Base-by-base conservation (phyloP, 2,329 filamentous ascomycete species). In the Fusarium buharicum region DNA sequence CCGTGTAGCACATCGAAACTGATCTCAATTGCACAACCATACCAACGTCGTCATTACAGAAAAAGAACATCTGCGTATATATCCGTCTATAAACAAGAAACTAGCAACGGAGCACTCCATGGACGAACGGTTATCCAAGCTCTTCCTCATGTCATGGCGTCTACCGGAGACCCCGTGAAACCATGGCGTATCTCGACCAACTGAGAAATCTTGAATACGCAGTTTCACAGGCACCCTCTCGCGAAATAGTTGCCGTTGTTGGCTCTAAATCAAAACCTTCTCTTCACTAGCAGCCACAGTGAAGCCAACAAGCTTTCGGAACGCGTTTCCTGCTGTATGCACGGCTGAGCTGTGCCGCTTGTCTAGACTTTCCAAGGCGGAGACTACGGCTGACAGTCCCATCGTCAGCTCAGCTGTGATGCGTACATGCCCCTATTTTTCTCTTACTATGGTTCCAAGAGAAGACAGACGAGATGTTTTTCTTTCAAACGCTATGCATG, bases 291-390 rank as follows among this genome's bases (percentile, higher is more conserved):
- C 60, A 63, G 49, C 60, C 59, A 51, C 60, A 59, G 33, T 50
- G 18, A 64, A 34, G 49, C 51, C 41, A 56, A 51, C 41, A 56
- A 51, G 59, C 50, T 64, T 36, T 47, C 40, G 4, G 16, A 24
- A 53, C 37, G 39, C 24, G 47, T 41, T 24, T 28, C 41, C 13
- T 28, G 40, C 36, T 16, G 30, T 12, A 20, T 52, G 50, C 17
- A 49, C 33, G 55, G 45, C 55, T 58, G 52, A 60, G 38, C 55
- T 64, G 60, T 55, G 60, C 60, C 60, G 24, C 55, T 61, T 56
- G 45, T 43, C 55, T 46, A 34, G 60, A 55, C 60, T 22, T 36
- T 33, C 45, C 30, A 11, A 31, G 61, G 60, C 60, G 27, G 33
- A 41, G 57, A 34, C 38, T 18, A 49, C 50, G 22, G 22, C 22